Evolutionary conservation across 202 grass and related monocot genomes (phyloP), one percentile per base, ranked within the genome.

Genomic region (Brachypodium distachyon): DNA sequence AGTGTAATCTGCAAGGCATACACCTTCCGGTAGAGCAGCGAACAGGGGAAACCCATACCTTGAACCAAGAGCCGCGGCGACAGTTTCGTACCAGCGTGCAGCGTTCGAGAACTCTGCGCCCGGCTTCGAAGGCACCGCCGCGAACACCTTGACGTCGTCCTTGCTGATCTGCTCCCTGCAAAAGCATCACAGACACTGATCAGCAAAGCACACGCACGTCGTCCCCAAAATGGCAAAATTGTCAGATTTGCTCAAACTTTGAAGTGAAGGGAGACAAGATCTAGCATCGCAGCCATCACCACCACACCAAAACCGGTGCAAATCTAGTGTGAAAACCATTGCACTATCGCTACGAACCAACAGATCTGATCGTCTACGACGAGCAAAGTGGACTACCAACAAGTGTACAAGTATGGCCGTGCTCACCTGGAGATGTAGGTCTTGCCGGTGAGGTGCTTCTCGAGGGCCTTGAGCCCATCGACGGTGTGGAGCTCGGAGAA

Each of bases 91-190:
- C 96, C 96, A 95, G 66, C 91, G 73, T 49, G 77, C 68, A 61
- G 85, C 89, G 53, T 90, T 90, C 5, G 82, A 80, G 66, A 90
- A 98, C 76, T 78, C 83, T 0, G 73, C 83, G 43, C 89, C 87
- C 10, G 89, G 96, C 61, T 89, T 98, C 4, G 89, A 53, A 5
- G 84, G 77, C 18, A 92, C 86, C 1, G 84, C 87, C 0, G 80
- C 89, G 62, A 92, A 95, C 37, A 98, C 89, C 82, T 83, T 98
- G 39, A 92, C 22, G 31, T 94, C 95, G 47, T 98, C 91, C 80
- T 95, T 98, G 66, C 77, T 90, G 61, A 98, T 90, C 48, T 1
- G 63, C 73, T 87, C 71, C 16, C 96, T 93, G 28, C 36, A 34
- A 10, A 47, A 16, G 17, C 36, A 83, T 38, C 3, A 39, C 7